Base-by-base conservation (phyloP, 2,329 filamentous ascomycete species). In the Chaetothyriales sp. region DNA sequence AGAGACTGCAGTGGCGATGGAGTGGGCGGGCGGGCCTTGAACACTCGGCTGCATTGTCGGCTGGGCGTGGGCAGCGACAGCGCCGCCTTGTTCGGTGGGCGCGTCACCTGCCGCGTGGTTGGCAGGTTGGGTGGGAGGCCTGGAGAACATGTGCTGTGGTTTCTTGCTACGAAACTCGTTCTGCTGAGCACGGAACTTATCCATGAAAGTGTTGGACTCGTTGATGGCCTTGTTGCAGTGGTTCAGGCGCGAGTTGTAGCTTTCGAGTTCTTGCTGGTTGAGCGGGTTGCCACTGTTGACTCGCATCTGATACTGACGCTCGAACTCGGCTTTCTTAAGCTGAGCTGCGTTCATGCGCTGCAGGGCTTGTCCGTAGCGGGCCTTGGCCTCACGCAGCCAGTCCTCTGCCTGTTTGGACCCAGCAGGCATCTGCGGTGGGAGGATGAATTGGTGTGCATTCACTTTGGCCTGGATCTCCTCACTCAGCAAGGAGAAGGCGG, bases 101-200 rank as follows among this genome's bases (percentile, higher is more conserved):
- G 57, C 53, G 6, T 44, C 51, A 46, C 10, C 18, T 7, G 28
- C 22, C 4, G 15, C 10, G 6, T 36, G 53, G 48, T 26, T 56
- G 42, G 43, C 59, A 57, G 42, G 54, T 51, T 46, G 56, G 2
- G 10, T 15, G 8, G 32, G 15, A 48, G 53, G 62, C 49, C 53
- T 57, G 45, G 49, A 59, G 53, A 50, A 58, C 48, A 28, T 56
- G 54, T 61, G 54, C 43, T 57, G 59, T 32, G 52, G 55, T 46
- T 59, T 54, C 18, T 64, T 49, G 60, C 56, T 50, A 64, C 55
- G 69, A 57, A 72, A 71, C 43, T 58, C 63, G 49, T 72, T 68
- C 55, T 73, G 70, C 53, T 73, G 70, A 43, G 71, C 67, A 49
- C 68, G 70, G 62, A 73, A 73, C 51, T 72, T 72, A 42, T 62